Conservation (phyloP, 2,329 filamentous ascomycete genomes). For the Apiospora koreana region DNA sequence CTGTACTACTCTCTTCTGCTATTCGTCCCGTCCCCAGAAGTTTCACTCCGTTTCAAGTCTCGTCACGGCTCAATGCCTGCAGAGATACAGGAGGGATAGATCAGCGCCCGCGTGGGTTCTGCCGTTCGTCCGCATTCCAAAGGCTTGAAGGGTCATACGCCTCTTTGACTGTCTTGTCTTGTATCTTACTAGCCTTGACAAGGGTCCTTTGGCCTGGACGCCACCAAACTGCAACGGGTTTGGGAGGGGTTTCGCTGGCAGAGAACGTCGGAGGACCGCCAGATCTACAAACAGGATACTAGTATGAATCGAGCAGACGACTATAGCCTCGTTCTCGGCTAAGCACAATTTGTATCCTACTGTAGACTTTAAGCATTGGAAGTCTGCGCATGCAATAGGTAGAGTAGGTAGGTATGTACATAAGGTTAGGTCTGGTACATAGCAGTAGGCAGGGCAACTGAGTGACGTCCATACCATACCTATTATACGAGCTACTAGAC, state of each 20-base stretch:
- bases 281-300: neutral
- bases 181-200: neutral
- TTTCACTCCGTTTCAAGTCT: constrained; percentile 7
- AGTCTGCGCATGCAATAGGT: too few relatives aligned
- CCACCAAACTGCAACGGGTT: constrained; percentile 2
- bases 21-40: neutral
- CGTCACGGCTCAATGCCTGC: neutral
- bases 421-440: too few relatives aligned
- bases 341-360: too few relatives aligned
- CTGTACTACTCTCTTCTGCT: neutral
- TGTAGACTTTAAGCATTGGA: too few relatives aligned
- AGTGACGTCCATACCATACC: neutral
- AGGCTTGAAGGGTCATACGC: neutral
- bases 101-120: neutral
- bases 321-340: neutral
- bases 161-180: neutral
- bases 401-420: neutral
- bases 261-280: neutral
- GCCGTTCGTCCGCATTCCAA: neutral
- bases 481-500: neutral
- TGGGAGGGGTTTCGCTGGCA: neutral
- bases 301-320: neutral
- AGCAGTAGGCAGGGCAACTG: neutral
- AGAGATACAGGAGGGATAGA: neutral
- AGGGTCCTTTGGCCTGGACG: neutral